These are phyloP conservation scores for Leishmania guyanensis DNA, from an alignment of 208 protist genomes.

Conservation along the genomic window DNA sequence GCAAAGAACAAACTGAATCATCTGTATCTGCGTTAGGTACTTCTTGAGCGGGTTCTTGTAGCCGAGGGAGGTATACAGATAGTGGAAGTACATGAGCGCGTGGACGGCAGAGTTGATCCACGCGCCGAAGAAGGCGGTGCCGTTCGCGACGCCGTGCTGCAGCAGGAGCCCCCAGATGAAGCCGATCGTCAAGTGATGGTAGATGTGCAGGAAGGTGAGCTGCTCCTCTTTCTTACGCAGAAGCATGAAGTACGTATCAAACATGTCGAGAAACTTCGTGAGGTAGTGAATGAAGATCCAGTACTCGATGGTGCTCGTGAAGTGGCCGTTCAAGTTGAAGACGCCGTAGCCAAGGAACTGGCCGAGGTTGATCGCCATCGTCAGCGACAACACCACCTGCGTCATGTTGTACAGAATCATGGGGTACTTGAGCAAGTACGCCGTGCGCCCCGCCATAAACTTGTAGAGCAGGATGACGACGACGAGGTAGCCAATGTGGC, in stretches of 20 bases:
- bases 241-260: constrained; percentile 92
- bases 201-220: constrained; percentile 90
- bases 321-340: constrained; percentile 82
- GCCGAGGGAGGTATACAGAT: constrained; percentile 85
- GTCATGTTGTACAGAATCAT: constrained; percentile 89
- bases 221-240: constrained; percentile 86
- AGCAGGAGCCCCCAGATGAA: constrained; percentile 89
- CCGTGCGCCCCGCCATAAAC: constrained; percentile 55
- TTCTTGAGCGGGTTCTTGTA: constrained; percentile 87
- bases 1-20: constrained; percentile 85
- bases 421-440: constrained; percentile 45
- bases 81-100: constrained; percentile 93
- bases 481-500: constrained; percentile 67
- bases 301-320: constrained; percentile 70
- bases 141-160: constrained; percentile 83
- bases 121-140: constrained; percentile 85
- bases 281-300: constrained; percentile 90
- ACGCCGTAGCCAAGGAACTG: constrained; percentile 50
- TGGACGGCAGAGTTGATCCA: constrained; percentile 92
- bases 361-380: constrained; percentile 75
- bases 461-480: constrained; percentile 44
- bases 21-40: constrained; percentile 86
- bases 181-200: constrained; percentile 91
- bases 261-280: constrained; percentile 90
- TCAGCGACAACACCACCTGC: constrained; percentile 77